Evolutionary conservation across 352 stramenopile species (phyloP), one percentile per base, ranked within the genome.

Genomic region (Phytophthora pistaciae): DNA sequence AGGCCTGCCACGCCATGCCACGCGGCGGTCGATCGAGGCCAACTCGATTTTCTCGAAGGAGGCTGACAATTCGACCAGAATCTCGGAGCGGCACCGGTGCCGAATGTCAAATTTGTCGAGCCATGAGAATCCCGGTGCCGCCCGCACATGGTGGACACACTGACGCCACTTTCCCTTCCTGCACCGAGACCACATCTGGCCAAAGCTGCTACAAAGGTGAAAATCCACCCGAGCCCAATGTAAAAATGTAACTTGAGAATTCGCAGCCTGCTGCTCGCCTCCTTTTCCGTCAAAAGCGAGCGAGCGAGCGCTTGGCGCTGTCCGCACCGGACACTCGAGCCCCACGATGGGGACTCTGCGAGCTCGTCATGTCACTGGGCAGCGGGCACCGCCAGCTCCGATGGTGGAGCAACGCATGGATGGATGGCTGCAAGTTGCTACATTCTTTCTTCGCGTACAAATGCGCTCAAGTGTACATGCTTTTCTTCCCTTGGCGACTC

Each of bases 61-160:
- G 33, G 55, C 9, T 50, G 33, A 38, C 33, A 36, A 68, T 68
- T 62, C 27, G 38, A 58, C 18, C 13, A 49, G 33, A n/a, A 25
- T 27, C 23, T 25, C 25, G 25, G 25, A 23, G 23, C 52, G 23
- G 27, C 27, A 16, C 52, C 52, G 25, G 25, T 56, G 57, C 57
- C 40, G 57, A 7, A 48, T 36, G 44, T 5, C 40, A 42, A 63
- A 36, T 66, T 61, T 67, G 31, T 36, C 31, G 31, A 36, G 31
- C 9, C 31, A 36, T 36, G 31, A 36, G 54, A 68, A 60, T 69
- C 66, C 66, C 55, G 66, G 42, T 40, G 59, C 49, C 21, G 23
- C 16, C 50, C 46, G 58, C 50, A 69, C 60, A 18, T 73, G 27
- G 54, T 74, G 66, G 66, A 74, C 66, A 70, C 57, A 50, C 49